Base-by-base conservation (phyloP, 768 basidiomycete species). In the Russula compacta region DNA sequence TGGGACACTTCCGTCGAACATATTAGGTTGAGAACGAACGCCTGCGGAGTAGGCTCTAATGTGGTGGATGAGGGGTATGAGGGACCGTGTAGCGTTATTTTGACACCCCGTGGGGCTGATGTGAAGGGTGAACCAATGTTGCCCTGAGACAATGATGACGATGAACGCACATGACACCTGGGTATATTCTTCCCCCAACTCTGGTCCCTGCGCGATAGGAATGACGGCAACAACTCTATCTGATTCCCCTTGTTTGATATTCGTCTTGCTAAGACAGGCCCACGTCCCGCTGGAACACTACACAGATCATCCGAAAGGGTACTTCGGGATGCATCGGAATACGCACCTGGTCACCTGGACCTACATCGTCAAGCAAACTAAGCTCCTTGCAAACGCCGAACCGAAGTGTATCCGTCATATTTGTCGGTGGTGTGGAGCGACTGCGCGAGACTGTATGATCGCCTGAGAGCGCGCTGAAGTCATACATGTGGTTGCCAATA, bases 201-300 rank as follows among this genome's bases (percentile, higher is more conserved):
- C 61, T 11, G 70, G 67, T 0, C 71, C 71, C 63, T 78, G 75
- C 9, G 84, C 87, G 35, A 93, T 67, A n/a, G 89, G 84, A 57
- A 94, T 82, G n/a, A 92, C 88, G 35, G 83, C 76, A 32, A 83
- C 75, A 67, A 94, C 72, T 53, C 89, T 80, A 64, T 89, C 85
- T 2, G 74, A 57, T 43, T 76, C 71, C 21, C 75, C 78, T 1
- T 69, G 65, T 71, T 87, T 90, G 66, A 74, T 66, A 67, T 92
- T 91, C 38, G 77, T 79, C 66, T 80, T 81, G 4, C 82, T 86
- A 35, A 92, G 74, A 73, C 92, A 95, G 52, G 83, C 87, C 67
- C 85, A 78, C 51, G 89, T 88, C 24, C 83, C 87, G 21, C 70
- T 56, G 19, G 79, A 71, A 73, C 90, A 93, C 90, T 93, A 66